Evolutionary conservation across 1,139 yeast genomes (phyloP), one percentile per base, ranked within the genome.

Genomic region (Wickerhamomyces sp.): DNA sequence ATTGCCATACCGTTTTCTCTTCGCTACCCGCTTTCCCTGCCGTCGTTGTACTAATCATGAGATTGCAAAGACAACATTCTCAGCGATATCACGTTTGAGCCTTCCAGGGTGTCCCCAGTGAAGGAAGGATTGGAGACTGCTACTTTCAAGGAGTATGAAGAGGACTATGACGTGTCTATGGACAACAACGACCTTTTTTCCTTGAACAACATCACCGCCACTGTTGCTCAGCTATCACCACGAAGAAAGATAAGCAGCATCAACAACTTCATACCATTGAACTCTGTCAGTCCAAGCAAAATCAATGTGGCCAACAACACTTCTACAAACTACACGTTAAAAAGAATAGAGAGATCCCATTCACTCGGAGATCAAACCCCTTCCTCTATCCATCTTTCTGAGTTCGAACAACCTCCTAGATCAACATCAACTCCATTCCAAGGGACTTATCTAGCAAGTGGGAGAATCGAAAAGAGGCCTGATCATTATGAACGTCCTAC

Each of bases 361-460:
- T 26, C 10, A 26, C 1, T 15, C 37, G 6, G 27, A n/a, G 14
- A n/a, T 13, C 8, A 6, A 11, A 32, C 49, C 8, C 49, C 49
- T 1, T 52, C 59, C 0, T 64, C 69, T 0, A 46, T 66, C 4
- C 63, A 62, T 34, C 52, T 63, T 9, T 65, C 65, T 6, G 68
- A 65, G 32, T 63, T 66, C 47, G 63, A 57, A 26, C 66, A 62
- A 45, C 66, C 67, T 2, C 71, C 71, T 27, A 55, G 58, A 37
- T 62, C 66, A 3, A 64, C 69, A 1, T 66, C 71, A 3, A 66
- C 71, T 2, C 71, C 71, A 9, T 51, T 57, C 4, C 43, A 53
- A 43, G 33, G 45, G 8, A 42, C 36, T 40, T 34, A 11, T 11
- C 27, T 40, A 41, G 15, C 44, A 37, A 13, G 34, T 5, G 14